Evolutionary conservation across 495 filamentous ascomycete species (phyloP).

Genomic region (Xylaria sp.): DNA sequence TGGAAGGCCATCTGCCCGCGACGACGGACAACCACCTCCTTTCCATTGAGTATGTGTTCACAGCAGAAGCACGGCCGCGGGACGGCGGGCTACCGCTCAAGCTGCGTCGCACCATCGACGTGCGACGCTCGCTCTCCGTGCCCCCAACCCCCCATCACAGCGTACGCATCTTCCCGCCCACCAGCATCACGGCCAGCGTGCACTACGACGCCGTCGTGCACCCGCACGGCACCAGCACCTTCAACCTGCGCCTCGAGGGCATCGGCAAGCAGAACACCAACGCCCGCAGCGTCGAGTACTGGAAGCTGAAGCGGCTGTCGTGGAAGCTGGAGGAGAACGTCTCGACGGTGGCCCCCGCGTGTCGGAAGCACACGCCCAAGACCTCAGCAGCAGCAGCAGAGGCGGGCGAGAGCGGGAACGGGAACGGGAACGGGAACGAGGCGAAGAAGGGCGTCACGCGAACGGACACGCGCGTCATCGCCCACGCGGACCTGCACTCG

Average conservation of each 20-base stretch:
- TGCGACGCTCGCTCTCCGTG: conserved; percentile 74
- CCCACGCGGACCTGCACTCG: conserved; percentile 72
- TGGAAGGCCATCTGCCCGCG: conserved; percentile 86
- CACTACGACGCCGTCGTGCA: conserved; percentile 82
- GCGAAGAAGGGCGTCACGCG: conserved; percentile 77
- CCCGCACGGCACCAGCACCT: conserved; percentile 82
- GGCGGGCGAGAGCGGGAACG: conserved; percentile 31
- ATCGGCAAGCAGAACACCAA: conserved; percentile 69
- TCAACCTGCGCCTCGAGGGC: conserved; percentile 81
- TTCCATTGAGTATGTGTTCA: conserved; percentile 78
- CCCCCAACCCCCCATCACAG: conserved; percentile 73
- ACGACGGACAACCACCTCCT: conserved; percentile 76
- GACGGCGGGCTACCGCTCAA: conserved; percentile 62
- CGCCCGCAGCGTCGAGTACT: conserved; percentile 64
- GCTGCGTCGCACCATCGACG: conserved; percentile 67
- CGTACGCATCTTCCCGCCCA: conserved; percentile 94
- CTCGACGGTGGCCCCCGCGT: conserved; percentile 81
- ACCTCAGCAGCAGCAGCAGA: conserved; percentile 43
- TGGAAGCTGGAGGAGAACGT: conserved; percentile 92
- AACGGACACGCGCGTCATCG: conserved; percentile 77
- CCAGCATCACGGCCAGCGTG: conserved; percentile 84
- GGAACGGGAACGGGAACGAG: conserved; percentile 20
- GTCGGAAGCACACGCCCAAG: conserved; percentile 76
- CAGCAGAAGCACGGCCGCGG: conserved; percentile 68
- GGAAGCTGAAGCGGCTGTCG: conserved; percentile 86